Conservation (phyloP, 1,139 yeast species). For the Yamadazyma siamensis region DNA sequence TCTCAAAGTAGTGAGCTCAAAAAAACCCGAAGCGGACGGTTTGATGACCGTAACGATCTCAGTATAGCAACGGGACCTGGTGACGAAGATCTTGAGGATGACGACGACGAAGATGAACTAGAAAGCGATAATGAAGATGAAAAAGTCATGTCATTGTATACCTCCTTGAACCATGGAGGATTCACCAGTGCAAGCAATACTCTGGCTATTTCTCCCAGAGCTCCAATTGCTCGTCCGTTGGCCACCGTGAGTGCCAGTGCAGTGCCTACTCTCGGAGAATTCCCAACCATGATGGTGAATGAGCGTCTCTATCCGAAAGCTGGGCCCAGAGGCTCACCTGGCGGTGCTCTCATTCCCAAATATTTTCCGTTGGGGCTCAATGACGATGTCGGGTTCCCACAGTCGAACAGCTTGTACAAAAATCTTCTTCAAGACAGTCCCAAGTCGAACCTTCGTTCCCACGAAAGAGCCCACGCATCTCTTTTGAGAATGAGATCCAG, state of each 20-base stretch:
- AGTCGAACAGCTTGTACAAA: constrained; percentile 5
- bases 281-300: constrained; percentile 36
- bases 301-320: constrained; percentile 25
- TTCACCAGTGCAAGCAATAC: constrained; percentile 14
- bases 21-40: constrained; percentile 9
- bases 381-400: constrained; percentile 3
- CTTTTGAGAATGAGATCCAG: constrained; percentile 60
- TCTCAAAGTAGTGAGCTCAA: constrained; percentile 10
- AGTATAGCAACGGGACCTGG: no score
- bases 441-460: constrained; percentile 37
- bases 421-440: constrained; percentile 27
- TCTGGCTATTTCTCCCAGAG: constrained; percentile 24
- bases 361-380: constrained; percentile 1
- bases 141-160: constrained; percentile 49
- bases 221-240: constrained; percentile 17
- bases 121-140: constrained; percentile 52
- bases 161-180: constrained; percentile 34
- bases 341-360: constrained; percentile 9
- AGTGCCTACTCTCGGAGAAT: constrained; percentile 46
- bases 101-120: constrained; percentile 16
- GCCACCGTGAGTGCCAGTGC: constrained; percentile 18
- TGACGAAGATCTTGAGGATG: no score
- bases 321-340: constrained; percentile 7
- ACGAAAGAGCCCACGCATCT: constrained; percentile 67
- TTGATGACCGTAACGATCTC: constrained; percentile 8